Evolutionary conservation across 139 green algal species (phyloP).

Genomic region (Medakamo hakoo): DNA sequence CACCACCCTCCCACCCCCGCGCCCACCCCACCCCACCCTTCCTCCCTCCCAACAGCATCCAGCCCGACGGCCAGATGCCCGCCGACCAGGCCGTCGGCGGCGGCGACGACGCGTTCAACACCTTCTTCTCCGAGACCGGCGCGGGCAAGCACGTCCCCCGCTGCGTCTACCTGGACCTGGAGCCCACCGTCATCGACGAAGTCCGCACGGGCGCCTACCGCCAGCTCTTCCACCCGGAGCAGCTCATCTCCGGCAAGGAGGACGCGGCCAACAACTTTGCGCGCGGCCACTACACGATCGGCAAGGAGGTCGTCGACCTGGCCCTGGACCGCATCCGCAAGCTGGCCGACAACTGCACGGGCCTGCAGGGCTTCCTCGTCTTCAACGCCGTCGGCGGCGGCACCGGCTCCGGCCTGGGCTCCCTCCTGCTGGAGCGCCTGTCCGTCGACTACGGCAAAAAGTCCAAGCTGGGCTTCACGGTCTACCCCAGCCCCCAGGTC

Average conservation of each 20-base stretch:
- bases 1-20: background rate
- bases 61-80: constrained; percentile 93
- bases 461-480: constrained; percentile 96
- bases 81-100: constrained; percentile 81
- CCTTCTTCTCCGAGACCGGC: constrained; percentile 92
- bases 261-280: constrained; percentile 77
- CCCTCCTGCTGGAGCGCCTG: constrained; percentile 90
- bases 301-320: constrained; percentile 94
- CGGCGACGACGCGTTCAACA: constrained; percentile 87
- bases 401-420: constrained; percentile 88
- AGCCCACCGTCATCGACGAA: constrained; percentile 92
- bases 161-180: constrained; percentile 88
- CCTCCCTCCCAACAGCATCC: constrained; percentile 50
- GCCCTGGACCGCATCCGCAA: constrained; percentile 90
- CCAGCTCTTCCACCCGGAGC: constrained; percentile 96
- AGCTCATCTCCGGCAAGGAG: constrained; percentile 96
- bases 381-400: constrained; percentile 93
- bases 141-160: constrained; percentile 88
- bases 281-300: constrained; percentile 81
- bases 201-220: constrained; percentile 88
- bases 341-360: constrained; percentile 93
- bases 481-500: constrained; percentile 85
- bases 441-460: constrained; percentile 99
- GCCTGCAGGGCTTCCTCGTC: constrained; percentile 91
- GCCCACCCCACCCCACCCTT: background rate